Evolutionary conservation across 495 filamentous ascomycete species (phyloP), one percentile per base, ranked within the genome.

Genomic region (Glarea lozoyensis): DNA sequence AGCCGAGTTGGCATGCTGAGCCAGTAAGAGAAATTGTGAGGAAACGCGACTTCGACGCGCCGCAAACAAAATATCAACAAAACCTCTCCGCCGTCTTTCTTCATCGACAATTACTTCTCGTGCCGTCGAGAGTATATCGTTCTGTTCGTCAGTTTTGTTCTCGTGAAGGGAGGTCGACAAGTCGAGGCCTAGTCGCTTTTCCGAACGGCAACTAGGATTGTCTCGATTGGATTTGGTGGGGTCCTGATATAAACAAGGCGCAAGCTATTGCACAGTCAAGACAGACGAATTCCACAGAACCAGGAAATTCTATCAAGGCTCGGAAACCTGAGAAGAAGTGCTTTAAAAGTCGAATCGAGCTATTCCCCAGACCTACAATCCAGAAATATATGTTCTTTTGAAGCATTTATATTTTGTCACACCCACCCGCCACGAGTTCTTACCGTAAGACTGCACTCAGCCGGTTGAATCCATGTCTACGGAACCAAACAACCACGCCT

Each of bases 171-270:
- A n/a, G n/a, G n/a, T n/a, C n/a, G n/a, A n/a, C n/a, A n/a, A n/a
- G n/a, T n/a, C n/a, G 20, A 41, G 35, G 5, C 35, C 35, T 16
- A 31, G 16, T 37, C 43, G 33, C 33, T 51, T 46, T 32, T 38
- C 22, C 35, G 35, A 16, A 20, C 10, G 16, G n/a, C n/a, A n/a
- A n/a, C n/a, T n/a, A n/a, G 33, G 21, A 25, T 30, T 30, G 16
- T 35, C 16, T 22, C 37, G 12, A 36, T 17, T 34, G 9, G 21
- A 20, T 17, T 25, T 35, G 40, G 43, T 48, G 48, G 49, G 39
- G 44, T 42, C 48, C 48, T 52, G 18, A 42, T 43, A 52, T 52
- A 52, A 52, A 52, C 44, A 52, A 46, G 12, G n/a, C n/a, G n/a
- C n/a, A n/a, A n/a, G n/a, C n/a, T n/a, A n/a, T n/a, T n/a, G n/a